A percentile compares a stretch with the other conserved stretches of the same genome.
Conservation (phyloP, 1,139 yeast species). For the Yamadazyma sp. region DNA sequence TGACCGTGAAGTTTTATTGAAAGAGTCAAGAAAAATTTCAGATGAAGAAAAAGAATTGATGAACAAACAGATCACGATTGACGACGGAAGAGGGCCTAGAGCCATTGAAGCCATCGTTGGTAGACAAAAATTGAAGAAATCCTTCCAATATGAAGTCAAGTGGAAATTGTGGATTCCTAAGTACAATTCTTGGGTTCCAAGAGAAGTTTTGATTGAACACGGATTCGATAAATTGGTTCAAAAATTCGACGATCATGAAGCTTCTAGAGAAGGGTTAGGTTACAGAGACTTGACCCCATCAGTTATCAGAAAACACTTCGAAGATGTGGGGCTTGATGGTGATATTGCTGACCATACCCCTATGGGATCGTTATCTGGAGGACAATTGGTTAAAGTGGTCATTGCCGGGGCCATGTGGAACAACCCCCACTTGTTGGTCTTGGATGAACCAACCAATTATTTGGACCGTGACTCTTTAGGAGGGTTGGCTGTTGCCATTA, state of each 20-base stretch:
- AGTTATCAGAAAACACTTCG: slow-evolving; percentile 94
- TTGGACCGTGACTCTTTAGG: slow-evolving; percentile 97
- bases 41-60: slow-evolving; percentile 81
- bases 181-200: slow-evolving; percentile 90
- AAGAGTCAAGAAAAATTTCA: slow-evolving; percentile 87
- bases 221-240: slow-evolving; percentile 90
- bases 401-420: slow-evolving; percentile 99
- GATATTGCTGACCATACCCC: slow-evolving; percentile 99
- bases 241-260: slow-evolving; percentile 96
- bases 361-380: slow-evolving; percentile 94
- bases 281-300: slow-evolving; percentile 90
- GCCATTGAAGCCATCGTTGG: slow-evolving; percentile 92
- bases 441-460: slow-evolving; percentile 98
- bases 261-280: slow-evolving; percentile 97
- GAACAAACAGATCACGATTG: slow-evolving; percentile 75
- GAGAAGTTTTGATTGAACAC: slow-evolving; percentile 72
- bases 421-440: slow-evolving; percentile 94
- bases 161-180: slow-evolving; percentile 94
- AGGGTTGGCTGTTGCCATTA: slow-evolving; percentile 93
- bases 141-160: slow-evolving; percentile 94
- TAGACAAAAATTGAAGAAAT: slow-evolving; percentile 92
- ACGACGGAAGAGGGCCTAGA: slow-evolving; percentile 88
- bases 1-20: slow-evolving; percentile 92
- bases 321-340: slow-evolving; percentile 95
- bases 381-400: slow-evolving; percentile 96